Percentiles rank a stretch among this genome's conserved stretches.
These are phyloP conservation scores for Cercospora beticola DNA, from an alignment of 2,329 filamentous ascomycete genomes.

Conservation along the genomic window DNA sequence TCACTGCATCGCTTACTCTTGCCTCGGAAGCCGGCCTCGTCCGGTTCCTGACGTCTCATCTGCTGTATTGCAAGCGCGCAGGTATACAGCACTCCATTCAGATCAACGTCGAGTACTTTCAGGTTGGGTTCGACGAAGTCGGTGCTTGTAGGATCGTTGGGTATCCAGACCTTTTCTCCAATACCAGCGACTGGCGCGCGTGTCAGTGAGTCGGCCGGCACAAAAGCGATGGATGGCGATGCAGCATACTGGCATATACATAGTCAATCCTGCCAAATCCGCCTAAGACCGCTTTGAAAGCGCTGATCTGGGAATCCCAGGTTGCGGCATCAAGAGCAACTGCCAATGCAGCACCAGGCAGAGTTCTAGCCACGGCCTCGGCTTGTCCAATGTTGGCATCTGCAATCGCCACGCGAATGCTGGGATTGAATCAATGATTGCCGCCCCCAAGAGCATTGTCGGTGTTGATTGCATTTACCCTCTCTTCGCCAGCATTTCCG, in stretches of 20 bases:
- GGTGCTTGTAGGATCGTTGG: slow-evolving; percentile 25
- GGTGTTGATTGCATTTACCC: slow-evolving; percentile 16
- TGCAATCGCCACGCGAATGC: slow-evolving; percentile 53
- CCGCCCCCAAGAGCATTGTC: background rate
- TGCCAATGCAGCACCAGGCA: slow-evolving; percentile 26
- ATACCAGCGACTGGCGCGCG: slow-evolving; percentile 34
- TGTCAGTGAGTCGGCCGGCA: background rate
- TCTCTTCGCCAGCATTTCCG: slow-evolving; percentile 33
- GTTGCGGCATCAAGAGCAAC: slow-evolving; percentile 37
- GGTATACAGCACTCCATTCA: slow-evolving; percentile 47
- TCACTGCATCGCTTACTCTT: slow-evolving; percentile 37
- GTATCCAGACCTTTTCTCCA: slow-evolving; percentile 42
- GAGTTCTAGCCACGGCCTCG: slow-evolving; percentile 28
- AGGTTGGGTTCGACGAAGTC: slow-evolving; percentile 44
- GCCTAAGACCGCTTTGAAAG: slow-evolving; percentile 40
- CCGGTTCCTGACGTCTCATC: slow-evolving; percentile 42
- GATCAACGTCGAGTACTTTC: slow-evolving; percentile 42
- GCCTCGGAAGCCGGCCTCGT: slow-evolving; percentile 39
- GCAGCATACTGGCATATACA: slow-evolving; percentile 36
- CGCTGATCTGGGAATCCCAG: slow-evolving; percentile 41
- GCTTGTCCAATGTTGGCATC: slow-evolving; percentile 37
- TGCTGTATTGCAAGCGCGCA: slow-evolving; percentile 46
- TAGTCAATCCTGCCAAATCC: slow-evolving; percentile 42
- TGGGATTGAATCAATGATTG: slow-evolving; percentile 21
- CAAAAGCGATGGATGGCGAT: slow-evolving; percentile 31